Conservation (phyloP, 1,284 basidiomycete genomes). For the Leccinum subspadiceum region DNA sequence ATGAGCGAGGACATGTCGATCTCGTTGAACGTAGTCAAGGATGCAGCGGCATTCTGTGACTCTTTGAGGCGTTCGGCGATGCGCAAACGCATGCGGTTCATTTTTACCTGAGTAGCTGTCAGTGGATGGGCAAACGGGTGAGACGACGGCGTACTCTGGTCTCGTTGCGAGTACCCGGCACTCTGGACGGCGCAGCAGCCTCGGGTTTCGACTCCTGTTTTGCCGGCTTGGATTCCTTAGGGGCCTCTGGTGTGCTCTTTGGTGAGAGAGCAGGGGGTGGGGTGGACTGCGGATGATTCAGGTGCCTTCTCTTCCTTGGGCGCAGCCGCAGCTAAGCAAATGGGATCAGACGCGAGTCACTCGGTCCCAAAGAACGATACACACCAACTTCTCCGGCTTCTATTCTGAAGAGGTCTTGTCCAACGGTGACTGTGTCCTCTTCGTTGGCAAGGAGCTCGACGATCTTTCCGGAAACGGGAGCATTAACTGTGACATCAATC, state of each 20-base stretch:
- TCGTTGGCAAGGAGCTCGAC: conserved; percentile 85
- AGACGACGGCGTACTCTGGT: conserved; percentile 62
- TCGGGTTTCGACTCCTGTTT: conserved; percentile 41
- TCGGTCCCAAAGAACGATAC: conserved; percentile 23
- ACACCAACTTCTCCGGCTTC: conserved; percentile 78
- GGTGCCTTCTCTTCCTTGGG: conserved; percentile 36
- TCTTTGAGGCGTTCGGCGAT: conserved; percentile 98
- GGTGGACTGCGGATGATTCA: conserved; percentile 44
- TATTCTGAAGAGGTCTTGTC: conserved; percentile 92
- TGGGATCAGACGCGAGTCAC: background rate
- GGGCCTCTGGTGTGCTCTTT: conserved; percentile 30
- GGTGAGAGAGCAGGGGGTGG: conserved; percentile 44
- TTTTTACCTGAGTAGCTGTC: conserved; percentile 69
- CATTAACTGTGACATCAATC: conserved; percentile 98
- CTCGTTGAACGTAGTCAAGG: conserved; percentile 98
- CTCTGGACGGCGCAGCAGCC: conserved; percentile 36
- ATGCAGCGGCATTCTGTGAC: conserved; percentile 96
- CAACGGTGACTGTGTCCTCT: conserved; percentile 93
- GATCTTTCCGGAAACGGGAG: conserved; percentile 87
- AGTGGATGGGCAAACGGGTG: background rate
- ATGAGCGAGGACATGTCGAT: conserved; percentile 98
- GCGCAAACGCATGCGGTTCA: conserved; percentile 96
- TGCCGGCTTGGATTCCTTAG: conserved; percentile 39
- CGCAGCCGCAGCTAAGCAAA: conserved; percentile 25
- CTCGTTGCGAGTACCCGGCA: conserved; percentile 71